Evolutionary conservation across 257 asterid species (phyloP).

Genomic region (Lantana camara): DNA sequence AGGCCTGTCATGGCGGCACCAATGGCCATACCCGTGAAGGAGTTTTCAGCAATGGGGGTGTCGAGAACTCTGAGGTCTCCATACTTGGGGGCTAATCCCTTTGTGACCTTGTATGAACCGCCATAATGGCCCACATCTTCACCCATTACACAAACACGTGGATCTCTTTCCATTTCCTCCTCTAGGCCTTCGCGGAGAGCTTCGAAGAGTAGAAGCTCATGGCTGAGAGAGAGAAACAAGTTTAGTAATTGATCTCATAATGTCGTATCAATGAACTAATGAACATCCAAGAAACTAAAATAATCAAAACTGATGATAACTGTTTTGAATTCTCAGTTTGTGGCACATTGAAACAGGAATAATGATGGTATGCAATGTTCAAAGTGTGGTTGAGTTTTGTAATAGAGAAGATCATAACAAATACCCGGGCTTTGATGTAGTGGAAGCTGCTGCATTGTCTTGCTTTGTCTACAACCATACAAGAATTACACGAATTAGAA

Average conservation of each 20-base stretch:
- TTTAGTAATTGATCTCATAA: background rate
- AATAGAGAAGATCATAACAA: constrained; percentile 25
- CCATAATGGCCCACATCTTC: constrained; percentile 94
- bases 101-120: constrained; percentile 85
- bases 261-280: background rate
- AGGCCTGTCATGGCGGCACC: constrained; percentile 93
- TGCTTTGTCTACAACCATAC: constrained; percentile 43
- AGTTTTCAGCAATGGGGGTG: constrained; percentile 87
- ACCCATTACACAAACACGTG: constrained; percentile 71
- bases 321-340: background rate
- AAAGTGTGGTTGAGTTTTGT: background rate
- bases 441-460: constrained; percentile 44
- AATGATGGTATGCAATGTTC: background rate
- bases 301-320: background rate
- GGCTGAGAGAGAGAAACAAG: constrained; percentile 45
- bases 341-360: constrained; percentile 1
- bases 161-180: constrained; percentile 90
- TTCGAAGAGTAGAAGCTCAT: constrained; percentile 82
- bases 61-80: constrained; percentile 90
- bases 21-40: constrained; percentile 86
- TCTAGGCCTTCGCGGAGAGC: constrained; percentile 88
- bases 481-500: constrained; percentile 1
- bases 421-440: constrained; percentile 70
- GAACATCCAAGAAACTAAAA: background rate
- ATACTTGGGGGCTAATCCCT: constrained; percentile 64